Evolutionary conservation across 148 eudicot genomes (phyloP), one percentile per base, ranked within the genome.

Genomic region (Tetragonia tetragonoides): DNA sequence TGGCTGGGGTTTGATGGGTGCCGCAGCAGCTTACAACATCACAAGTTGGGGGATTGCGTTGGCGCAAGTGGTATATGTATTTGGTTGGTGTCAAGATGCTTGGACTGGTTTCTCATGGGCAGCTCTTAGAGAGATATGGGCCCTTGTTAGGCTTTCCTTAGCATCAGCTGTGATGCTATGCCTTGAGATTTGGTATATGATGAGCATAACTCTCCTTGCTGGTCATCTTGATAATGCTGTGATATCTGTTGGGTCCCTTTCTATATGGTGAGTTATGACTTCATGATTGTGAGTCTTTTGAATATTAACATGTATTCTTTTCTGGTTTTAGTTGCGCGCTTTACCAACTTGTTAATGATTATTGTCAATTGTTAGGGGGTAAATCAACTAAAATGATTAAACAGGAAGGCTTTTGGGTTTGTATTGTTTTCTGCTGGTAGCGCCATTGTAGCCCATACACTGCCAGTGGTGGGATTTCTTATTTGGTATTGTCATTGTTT

Each of bases 151-250:
- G 82, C 90, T 93, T 17, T 93, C 95, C 3, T 72, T 91, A 63
- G 93, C 93, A 16, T 91, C 96, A 2, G 98, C 92, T 63, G 83
- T 91, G 34, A 91, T 93, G 98, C 83, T 91, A 40, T 91, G 93
- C 78, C 84, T 93, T 3, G 97, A 93, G 80, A 68, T 89, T 5
- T 93, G 97, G 97, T 91, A 93, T 72, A 77, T 91, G 77, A 89
- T 87, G 95, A 87, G 91, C 53, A 77, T 90, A 21, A 85, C 82
- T 73, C 78, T 93, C 53, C 89, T 93, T 47, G 82, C 92, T 11
- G 97, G 96, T 53, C 84, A 87, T 76, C 92, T 93, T 79, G 63
- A 78, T 3, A 78, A 91, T 81, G 90, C 96, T 1, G 92, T 89
- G 3, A 70, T 83, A 76, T 93, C 96, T 21, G 96, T 91, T 67